Evolutionary conservation across 495 filamentous ascomycete species (phyloP).

Genomic region (Neurospora africana): DNA sequence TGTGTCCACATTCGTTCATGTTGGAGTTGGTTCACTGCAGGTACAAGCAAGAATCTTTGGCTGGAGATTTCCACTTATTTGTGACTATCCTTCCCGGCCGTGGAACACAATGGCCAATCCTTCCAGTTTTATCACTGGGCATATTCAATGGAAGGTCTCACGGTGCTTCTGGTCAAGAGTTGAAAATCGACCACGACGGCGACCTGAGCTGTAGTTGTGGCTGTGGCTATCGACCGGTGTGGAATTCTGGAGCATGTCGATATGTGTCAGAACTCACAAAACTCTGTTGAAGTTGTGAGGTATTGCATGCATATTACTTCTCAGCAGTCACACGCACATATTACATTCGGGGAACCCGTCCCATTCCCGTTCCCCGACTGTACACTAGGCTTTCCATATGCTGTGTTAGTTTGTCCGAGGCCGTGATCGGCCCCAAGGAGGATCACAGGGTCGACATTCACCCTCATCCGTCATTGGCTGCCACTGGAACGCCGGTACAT

Average conservation of each 20-base stretch:
- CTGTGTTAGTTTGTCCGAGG: background rate
- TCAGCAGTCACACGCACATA: background rate
- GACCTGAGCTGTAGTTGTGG: background rate
- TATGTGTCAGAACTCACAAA: background rate
- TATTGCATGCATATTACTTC: background rate
- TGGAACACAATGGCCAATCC: background rate
- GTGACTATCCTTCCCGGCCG: background rate
- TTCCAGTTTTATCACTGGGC: background rate
- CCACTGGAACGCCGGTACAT: background rate
- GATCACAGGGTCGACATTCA: background rate
- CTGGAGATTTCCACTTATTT: background rate
- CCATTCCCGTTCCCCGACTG: background rate
- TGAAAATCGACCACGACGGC: background rate
- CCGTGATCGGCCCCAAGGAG: background rate
- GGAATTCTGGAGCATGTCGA: background rate
- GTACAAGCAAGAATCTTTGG: background rate
- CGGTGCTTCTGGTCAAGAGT: background rate
- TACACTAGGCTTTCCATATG: background rate
- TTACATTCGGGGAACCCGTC: background rate
- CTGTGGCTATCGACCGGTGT: background rate
- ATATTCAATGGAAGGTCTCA: background rate
- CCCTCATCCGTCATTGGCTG: background rate
- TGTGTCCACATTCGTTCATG: background rate
- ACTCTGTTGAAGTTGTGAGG: background rate
- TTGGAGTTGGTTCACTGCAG: background rate